phyloP scores from a whole-genome alignment of 306 rosid species.

The Astragalus membranaceus region DNA sequence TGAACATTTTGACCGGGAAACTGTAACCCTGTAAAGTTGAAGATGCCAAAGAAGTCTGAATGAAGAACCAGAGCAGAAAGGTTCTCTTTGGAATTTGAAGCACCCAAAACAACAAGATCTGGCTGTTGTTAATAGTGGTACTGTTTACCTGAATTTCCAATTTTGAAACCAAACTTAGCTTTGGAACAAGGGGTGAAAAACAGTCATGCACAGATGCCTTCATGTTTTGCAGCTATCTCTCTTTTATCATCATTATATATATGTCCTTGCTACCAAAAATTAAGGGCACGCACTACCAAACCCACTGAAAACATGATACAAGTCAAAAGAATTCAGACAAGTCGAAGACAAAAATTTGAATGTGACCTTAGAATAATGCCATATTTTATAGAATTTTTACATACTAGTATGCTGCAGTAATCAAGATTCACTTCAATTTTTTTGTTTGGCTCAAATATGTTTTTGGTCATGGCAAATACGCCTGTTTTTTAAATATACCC shows the following conservation, averaged over 20 bases:
- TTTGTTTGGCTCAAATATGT: too few species aligned
- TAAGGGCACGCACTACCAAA: constrained; percentile 20
- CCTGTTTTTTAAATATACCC: too few species aligned
- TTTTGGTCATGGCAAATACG: too few species aligned
- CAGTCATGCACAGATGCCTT: too few species aligned
- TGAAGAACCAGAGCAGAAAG: constrained; percentile 8
- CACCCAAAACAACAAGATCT: constrained; percentile 19
- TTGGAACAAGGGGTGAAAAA: too few species aligned
- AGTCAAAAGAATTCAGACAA: constrained; percentile 8
- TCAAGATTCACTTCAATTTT: too few species aligned
- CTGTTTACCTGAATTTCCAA: constrained; percentile 20
- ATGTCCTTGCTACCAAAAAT: background rate
- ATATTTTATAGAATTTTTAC: background rate
- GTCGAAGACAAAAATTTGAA: background rate
- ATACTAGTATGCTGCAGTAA: background rate
- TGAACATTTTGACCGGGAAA: constrained; percentile 9
- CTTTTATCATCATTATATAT: background rate
- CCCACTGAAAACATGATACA: constrained; percentile 8
- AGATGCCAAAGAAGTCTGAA: constrained; percentile 2
- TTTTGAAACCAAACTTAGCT: constrained; percentile 23
- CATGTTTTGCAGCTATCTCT: constrained; percentile 2
- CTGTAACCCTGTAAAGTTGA: background rate
- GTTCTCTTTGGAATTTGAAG: constrained; percentile 52
- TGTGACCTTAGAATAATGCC: too few species aligned
- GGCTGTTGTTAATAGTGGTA: background rate